Evolutionary conservation across 345 rosid genomes (phyloP), one percentile per base, ranked within the genome.

Genomic region (Draba incana): DNA sequence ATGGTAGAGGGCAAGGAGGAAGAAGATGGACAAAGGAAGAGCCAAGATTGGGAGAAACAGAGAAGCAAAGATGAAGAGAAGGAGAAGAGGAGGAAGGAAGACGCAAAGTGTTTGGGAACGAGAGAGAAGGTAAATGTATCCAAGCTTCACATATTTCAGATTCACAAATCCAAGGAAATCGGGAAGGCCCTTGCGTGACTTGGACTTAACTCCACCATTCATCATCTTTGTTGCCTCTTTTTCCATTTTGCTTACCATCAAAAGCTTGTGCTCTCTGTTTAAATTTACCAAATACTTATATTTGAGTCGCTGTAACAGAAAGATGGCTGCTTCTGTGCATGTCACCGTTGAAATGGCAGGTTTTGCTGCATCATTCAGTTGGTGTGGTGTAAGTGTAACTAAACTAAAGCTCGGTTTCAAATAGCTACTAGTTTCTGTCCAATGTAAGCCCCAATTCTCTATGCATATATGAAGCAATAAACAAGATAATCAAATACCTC

Each of bases 101-200:
- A 78, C 84, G 31, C 82, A 52, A 42, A 62, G 55, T 1, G 60
- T 45, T 14, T 39, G 25, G 24, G 76, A 66, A 24, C 79, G 79
- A n/a, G 76, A 54, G 23, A 85, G 79, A 59, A 89, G 84, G 72
- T 85, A 85, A 13, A 80, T 75, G 72, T 81, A 87, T 1, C 89
- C 96, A 20, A 84, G 87, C 74, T 63, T 83, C 20, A 87, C 86
- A 47, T 85, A 84, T 59, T 80, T 87, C 63, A 87, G 44, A 76
- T 89, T 84, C 37, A 84, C 86, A 3, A 81, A 83, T 33, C 46
- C 68, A 1, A 85, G 79, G 64, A 80, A 82, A 62, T 84, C 82
- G 2, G 96, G 96, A 52, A 81, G 56, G 45, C 78, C 63, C 2
- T 59, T 69, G 61, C 72, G 49, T 16, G 87, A 79, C n/a, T 86